Conservation (phyloP, 2,329 filamentous ascomycete species). For the Fusarium protoensiforme region DNA sequence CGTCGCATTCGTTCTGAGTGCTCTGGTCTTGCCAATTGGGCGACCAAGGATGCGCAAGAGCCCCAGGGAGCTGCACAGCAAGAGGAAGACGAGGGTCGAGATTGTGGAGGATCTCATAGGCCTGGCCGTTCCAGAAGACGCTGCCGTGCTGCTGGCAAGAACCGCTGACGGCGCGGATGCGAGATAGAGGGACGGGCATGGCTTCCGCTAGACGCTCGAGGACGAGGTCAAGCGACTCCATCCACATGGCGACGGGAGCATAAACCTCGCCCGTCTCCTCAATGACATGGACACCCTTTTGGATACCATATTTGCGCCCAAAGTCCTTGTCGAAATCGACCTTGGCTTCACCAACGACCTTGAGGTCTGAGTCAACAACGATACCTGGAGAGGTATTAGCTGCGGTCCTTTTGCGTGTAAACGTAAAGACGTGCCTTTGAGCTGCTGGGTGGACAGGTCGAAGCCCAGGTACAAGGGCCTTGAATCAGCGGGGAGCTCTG, state of each 20-base stretch:
- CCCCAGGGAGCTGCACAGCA: slow-evolving; percentile 76
- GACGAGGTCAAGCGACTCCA: slow-evolving; percentile 91
- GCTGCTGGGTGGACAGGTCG: slow-evolving; percentile 95
- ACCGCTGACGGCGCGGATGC: slow-evolving; percentile 85
- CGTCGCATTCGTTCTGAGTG: slow-evolving; percentile 90
- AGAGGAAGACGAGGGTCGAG: slow-evolving; percentile 72
- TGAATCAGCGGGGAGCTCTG: slow-evolving; percentile 27
- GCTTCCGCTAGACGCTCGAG: slow-evolving; percentile 77
- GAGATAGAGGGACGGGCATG: slow-evolving; percentile 71
- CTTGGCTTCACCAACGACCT: slow-evolving; percentile 84
- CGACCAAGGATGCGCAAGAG: slow-evolving; percentile 86
- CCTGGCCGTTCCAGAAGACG: slow-evolving; percentile 86
- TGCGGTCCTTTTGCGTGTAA: neutral
- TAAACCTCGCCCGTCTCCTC: slow-evolving; percentile 88
- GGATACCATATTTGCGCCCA: slow-evolving; percentile 76
- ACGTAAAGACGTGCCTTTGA: slow-evolving; percentile 75
- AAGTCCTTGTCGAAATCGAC: slow-evolving; percentile 95
- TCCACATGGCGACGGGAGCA: slow-evolving; percentile 92
- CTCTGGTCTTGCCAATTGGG: slow-evolving; percentile 99
- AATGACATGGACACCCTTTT: slow-evolving; percentile 89
- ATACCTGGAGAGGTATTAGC: slow-evolving; percentile 67
- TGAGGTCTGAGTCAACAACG: slow-evolving; percentile 84
- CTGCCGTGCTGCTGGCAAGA: slow-evolving; percentile 98
- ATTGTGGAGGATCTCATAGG: slow-evolving; percentile 70
- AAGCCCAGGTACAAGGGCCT: slow-evolving; percentile 87